Conservation (phyloP, 83 land plant species). For the Thuja plicata region DNA sequence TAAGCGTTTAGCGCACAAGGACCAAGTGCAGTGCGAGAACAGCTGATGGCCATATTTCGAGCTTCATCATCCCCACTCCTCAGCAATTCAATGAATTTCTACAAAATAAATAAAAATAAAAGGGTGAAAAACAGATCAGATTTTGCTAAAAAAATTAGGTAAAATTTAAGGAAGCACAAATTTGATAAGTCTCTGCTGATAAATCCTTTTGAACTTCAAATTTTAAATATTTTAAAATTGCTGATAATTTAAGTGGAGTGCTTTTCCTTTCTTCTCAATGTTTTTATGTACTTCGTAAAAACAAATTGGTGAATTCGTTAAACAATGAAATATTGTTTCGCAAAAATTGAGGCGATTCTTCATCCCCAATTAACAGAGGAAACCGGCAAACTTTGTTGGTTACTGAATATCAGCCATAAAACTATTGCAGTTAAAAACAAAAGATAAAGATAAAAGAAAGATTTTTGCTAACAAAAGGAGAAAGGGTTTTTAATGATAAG, state of each 20-base stretch:
- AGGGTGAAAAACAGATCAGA: background rate
- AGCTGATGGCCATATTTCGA: conserved; percentile 73
- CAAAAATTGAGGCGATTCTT: background rate
- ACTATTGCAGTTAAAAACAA: background rate
- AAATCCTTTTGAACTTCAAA: background rate
- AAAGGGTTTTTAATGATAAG: conserved; percentile 7
- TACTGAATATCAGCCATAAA: background rate
- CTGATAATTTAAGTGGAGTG: background rate
- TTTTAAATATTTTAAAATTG: background rate
- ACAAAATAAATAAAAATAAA: background rate
- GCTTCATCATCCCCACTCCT: conserved; percentile 68
- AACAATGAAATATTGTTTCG: background rate
- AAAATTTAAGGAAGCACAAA: background rate
- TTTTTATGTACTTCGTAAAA: background rate
- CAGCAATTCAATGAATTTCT: conserved; percentile 94
- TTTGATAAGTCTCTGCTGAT: background rate
- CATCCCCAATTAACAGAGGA: background rate
- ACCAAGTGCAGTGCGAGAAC: conserved; percentile 70
- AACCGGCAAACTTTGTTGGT: background rate
- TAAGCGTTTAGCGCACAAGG: conserved; percentile 98
- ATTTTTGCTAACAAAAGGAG: background rate
- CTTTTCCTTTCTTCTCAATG: background rate
- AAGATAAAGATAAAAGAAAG: background rate
- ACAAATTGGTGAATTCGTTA: background rate
- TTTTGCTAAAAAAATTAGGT: background rate